Conservation (phyloP, 1,139 yeast genomes). For the Cylindricascospora bacillispora region DNA sequence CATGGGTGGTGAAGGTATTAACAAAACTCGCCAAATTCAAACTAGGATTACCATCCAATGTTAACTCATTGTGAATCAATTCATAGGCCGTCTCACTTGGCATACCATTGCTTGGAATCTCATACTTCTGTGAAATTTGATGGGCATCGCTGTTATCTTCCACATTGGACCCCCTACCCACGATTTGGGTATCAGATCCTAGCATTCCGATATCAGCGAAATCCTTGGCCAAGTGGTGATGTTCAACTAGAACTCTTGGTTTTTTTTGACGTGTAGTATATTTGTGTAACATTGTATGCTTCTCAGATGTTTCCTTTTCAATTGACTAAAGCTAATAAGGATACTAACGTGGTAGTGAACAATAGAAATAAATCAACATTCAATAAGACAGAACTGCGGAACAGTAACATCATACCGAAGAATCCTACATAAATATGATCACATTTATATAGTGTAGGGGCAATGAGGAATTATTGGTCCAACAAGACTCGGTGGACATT, state of each 20-base stretch:
- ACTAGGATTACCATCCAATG: conserved; percentile 74
- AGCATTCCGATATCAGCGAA: conserved; percentile 11
- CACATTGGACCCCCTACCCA: conserved; percentile 1
- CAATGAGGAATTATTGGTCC: too few relatives aligned
- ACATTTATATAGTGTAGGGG: too few relatives aligned
- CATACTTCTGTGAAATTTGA: conserved; percentile 29
- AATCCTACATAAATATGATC: too few relatives aligned
- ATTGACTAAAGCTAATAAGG: too few relatives aligned
- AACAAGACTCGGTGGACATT: too few relatives aligned
- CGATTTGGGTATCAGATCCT: conserved; percentile 2
- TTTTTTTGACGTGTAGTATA: conserved; percentile 2
- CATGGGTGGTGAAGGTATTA: conserved; percentile 52
- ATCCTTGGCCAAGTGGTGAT: conserved; percentile 2
- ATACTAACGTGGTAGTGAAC: too few relatives aligned
- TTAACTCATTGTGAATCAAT: conserved; percentile 57
- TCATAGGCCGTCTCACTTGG: conserved; percentile 43
- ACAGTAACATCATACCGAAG: too few relatives aligned
- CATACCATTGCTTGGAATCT: conserved; percentile 47
- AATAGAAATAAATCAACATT: too few relatives aligned
- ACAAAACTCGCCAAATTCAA: conserved; percentile 84
- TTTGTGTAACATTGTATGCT: conserved; percentile 4
- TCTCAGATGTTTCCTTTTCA: too few relatives aligned
- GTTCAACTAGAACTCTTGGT: conserved; percentile 2
- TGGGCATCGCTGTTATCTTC: conserved; percentile 4
- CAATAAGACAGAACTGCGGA: too few relatives aligned